phyloP scores from a whole-genome alignment of 768 basidiomycete species.

The Chlorophyllum brunneum region DNA sequence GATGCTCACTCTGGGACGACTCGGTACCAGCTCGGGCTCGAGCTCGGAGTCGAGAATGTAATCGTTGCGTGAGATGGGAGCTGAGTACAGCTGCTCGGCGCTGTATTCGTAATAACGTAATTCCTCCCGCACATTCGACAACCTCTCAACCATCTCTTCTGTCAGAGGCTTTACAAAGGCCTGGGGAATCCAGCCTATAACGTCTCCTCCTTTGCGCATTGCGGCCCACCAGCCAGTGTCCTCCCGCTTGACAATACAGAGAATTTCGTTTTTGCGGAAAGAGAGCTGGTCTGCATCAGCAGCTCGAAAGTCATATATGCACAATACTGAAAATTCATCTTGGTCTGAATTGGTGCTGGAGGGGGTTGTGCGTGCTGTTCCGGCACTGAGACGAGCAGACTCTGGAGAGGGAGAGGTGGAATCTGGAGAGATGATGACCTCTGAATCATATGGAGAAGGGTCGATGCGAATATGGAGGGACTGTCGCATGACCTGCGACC shows the following conservation, averaged over 20 bases:
- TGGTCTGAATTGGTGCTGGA: conserved; percentile 26
- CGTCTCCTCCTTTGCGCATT: conserved; percentile 45
- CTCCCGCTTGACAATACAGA: conserved; percentile 66
- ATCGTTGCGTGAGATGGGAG: conserved; percentile 29
- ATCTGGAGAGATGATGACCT: conserved; percentile 24
- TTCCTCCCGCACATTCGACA: conserved; percentile 40
- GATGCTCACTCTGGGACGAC: neutral
- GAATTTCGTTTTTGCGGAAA: conserved; percentile 63
- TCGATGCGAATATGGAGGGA: conserved; percentile 37
- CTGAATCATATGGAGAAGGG: conserved; percentile 27
- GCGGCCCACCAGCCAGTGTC: conserved; percentile 83
- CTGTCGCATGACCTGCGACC: conserved; percentile 31
- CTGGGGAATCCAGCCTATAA: conserved; percentile 74
- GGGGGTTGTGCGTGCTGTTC: conserved; percentile 23
- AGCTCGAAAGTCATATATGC: conserved; percentile 65
- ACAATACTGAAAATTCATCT: conserved; percentile 51
- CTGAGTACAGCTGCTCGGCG: conserved; percentile 40
- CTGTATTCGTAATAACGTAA: conserved; percentile 44
- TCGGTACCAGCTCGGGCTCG: conserved; percentile 13
- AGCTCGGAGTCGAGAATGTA: conserved; percentile 23
- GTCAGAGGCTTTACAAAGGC: conserved; percentile 60
- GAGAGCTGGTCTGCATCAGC: conserved; percentile 57
- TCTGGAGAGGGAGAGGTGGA: conserved; percentile 29
- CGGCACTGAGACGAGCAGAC: conserved; percentile 24
- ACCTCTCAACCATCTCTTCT: conserved; percentile 45